Base-by-base conservation (phyloP, 257 asterid genomes). In the Nicotiana sylvestris region DNA sequence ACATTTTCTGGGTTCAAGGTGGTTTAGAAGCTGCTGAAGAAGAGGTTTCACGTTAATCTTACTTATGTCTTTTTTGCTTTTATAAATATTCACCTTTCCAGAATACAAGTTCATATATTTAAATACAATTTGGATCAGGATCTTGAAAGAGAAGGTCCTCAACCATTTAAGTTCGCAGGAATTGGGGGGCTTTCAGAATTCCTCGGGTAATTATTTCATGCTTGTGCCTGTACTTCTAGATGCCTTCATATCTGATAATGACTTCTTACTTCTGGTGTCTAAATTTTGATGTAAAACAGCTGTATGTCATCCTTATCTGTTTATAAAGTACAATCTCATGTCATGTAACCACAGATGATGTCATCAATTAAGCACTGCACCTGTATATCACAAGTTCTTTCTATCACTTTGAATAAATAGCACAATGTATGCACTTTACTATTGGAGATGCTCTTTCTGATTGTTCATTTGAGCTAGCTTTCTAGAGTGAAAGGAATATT, bases 161-260 rank as follows among this genome's bases (percentile, higher is more conserved):
- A 90, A 78, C 95, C 98, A 51, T 93, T 95, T 81, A 95, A 91
- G 87, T 89, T 95, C 81, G 98, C 98, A n/a, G 99, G 99, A 89
- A 92, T 95, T 86, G 99, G 99, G 15, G 99, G 99, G 84, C 91
- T 95, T 51, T 94, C 99, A 6, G 99, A 91, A 85, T 95, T 94
- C 86, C 94, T 95, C 6, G 99, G 99, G 99, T 94, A 92, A 88
- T 70, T 68, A 79, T 66, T 46, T 33, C 32, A 30, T 51, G 9
- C 82, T 62, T 62, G 49, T 81, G 21, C 77, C 80, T 58, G 74
- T 72, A 18, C 30, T 80, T 81, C n/a, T 66, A 39, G 35, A 9
- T 17, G 5, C 46, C 25, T 79, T 49, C 77, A 46, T n/a, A 61
- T 83, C 32, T 13, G 15, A 66, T 49, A 43, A 37, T 60, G 58